These are phyloP conservation scores for Chlorella sp. DNA, from an alignment of 139 green algal genomes.

Conservation along the genomic window DNA sequence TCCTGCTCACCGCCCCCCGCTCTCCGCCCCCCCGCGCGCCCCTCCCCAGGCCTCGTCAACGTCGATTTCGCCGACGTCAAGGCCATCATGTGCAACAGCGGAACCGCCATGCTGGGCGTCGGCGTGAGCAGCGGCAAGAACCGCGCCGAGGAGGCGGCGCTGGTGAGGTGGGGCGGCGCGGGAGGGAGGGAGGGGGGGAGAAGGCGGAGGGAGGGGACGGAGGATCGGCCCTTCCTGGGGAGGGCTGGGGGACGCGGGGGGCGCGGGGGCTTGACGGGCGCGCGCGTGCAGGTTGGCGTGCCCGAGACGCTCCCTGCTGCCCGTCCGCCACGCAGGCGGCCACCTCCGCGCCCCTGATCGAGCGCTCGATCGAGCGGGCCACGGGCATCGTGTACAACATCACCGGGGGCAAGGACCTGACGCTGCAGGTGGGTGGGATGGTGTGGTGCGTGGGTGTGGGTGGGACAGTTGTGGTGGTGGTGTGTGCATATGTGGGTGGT, in stretches of 20 bases:
- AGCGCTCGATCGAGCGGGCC: conserved; percentile 91
- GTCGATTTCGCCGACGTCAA: conserved; percentile 99
- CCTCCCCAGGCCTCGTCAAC: conserved; percentile 97
- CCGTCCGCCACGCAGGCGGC: conserved; percentile 57
- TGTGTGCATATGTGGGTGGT: no score
- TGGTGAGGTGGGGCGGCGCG: conserved; percentile 34
- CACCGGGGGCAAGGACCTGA: conserved; percentile 92
- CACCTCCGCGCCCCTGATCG: conserved; percentile 91
- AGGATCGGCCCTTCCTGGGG: neutral
- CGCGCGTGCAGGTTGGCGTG: neutral
- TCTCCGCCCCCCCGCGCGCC: no score
- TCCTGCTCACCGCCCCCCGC: no score
- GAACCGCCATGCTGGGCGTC: conserved; percentile 93
- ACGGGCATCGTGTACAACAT: conserved; percentile 99
- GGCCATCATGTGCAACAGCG: conserved; percentile 94
- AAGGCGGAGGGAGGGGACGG: neutral
- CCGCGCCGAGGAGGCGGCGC: conserved; percentile 59
- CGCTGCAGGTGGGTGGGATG: conserved; percentile 52
- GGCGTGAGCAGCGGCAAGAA: conserved; percentile 67
- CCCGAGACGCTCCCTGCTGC: neutral
- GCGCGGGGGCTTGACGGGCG: neutral
- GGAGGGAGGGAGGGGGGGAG: no score
- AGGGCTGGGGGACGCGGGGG: neutral
- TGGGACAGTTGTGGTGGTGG: no score
- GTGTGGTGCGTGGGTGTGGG: no score